Conservation (phyloP, 495 filamentous ascomycete species). For the Entonaema liquescens region DNA sequence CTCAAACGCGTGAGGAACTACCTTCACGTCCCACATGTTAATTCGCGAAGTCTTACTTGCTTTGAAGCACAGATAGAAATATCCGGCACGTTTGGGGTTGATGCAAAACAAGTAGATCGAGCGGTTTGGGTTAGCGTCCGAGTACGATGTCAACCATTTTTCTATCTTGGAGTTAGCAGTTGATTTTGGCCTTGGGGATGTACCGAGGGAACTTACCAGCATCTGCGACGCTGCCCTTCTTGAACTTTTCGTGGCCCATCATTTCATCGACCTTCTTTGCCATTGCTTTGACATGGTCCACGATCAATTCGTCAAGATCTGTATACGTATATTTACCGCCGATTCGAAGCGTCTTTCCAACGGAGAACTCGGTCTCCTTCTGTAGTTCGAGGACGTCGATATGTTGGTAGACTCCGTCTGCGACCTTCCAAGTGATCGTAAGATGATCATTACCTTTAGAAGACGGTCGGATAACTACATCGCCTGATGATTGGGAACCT, state of each 20-base stretch:
- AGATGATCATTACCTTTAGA: constrained; percentile 95
- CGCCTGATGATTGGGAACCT: constrained; percentile 81
- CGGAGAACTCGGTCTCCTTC: constrained; percentile 95
- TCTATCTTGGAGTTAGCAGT: constrained; percentile 65
- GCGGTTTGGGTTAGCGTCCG: constrained; percentile 92
- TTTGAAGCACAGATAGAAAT: constrained; percentile 96
- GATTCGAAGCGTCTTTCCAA: constrained; percentile 83
- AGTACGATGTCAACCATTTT: constrained; percentile 93
- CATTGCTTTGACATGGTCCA: constrained; percentile 97
- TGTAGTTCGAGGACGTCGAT: constrained; percentile 96
- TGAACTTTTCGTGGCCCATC: constrained; percentile 90
- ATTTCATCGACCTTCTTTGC: constrained; percentile 97
- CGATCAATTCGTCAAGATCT: constrained; percentile 97
- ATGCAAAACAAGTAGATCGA: constrained; percentile 95
- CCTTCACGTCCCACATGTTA: constrained; percentile 85
- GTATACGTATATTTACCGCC: constrained; percentile 88
- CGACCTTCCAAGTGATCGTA: constrained; percentile 98
- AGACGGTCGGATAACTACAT: constrained; percentile 93
- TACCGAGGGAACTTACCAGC: constrained; percentile 71
- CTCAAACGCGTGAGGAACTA: constrained; percentile 88
- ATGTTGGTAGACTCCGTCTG: constrained; percentile 92
- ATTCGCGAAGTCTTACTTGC: constrained; percentile 76
- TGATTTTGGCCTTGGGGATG: neutral
- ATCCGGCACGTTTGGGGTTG: constrained; percentile 89
- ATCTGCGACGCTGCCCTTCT: constrained; percentile 77